Evolutionary conservation across 495 filamentous ascomycete genomes (phyloP), one percentile per base, ranked within the genome.

Genomic region (Aspergillus baeticus): DNA sequence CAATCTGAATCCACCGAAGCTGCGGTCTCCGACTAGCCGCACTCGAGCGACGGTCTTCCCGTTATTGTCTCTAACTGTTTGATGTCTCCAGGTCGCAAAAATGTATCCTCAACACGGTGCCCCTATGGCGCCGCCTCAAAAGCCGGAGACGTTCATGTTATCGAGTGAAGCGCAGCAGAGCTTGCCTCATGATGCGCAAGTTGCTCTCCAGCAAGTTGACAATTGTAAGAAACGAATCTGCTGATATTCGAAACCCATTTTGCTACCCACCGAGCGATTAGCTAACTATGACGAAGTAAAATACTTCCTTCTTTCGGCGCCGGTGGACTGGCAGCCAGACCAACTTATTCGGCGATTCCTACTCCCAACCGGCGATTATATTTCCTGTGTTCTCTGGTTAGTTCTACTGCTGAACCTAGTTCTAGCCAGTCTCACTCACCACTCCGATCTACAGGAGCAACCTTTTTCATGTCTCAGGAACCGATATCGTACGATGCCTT

Each of bases 301-400:
- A 85, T 98, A 98, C 72, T 98, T 98, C 79, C 90, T 98, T 72
- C 92, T 98, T 56, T 98, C 94, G 15, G 94, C 94, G 31, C 94
- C 94, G 23, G 94, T 98, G 48, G 95, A 98, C 79, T 98, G 94
- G 94, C 88, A 87, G 59, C 88, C 85, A 10, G 95, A 98, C 69
- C 94, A 98, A 73, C 92, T 96, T 64, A 98, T 98, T 65, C 84
- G 95, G 57, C 84, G 94, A 52, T 98, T 98, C 69, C 81, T 98
- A 56, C 80, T 98, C 50, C 94, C 94, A 1, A 98, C 94, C 11
- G 94, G 94, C 65, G 94, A 98, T 80, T 98, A 98, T 68, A 91
- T 98, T 54, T 98, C 94, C 48, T 98, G 94, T 74, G 92, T 98
- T 52, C 79, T 98, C 70, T 98, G 94, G 89, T 92, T 75, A 69